Percentiles rank a stretch among this genome's conserved stretches.
phyloP scores from a whole-genome alignment of 2,329 filamentous ascomycete species.

The Metarhizium album region DNA sequence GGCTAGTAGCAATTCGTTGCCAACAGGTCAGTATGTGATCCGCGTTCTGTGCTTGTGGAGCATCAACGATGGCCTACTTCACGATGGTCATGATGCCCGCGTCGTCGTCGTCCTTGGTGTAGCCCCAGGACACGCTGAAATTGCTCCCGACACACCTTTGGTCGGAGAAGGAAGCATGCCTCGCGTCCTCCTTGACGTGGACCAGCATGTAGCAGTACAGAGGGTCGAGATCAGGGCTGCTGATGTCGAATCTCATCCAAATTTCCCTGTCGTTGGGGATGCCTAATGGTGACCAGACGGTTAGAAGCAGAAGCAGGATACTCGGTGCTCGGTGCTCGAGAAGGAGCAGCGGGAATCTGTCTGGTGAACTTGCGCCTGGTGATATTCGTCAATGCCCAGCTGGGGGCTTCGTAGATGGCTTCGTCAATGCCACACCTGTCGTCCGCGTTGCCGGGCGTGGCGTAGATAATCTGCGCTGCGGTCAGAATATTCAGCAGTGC shows the following conservation, averaged over 20 bases:
- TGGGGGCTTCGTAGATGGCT: neutral
- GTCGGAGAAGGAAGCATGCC: slow-evolving; percentile 15
- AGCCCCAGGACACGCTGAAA: slow-evolving; percentile 22
- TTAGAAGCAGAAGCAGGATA: neutral
- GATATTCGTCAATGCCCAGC: slow-evolving; percentile 4
- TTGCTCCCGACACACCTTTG: slow-evolving; percentile 14
- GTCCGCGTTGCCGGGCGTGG: neutral
- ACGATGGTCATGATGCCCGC: slow-evolving; percentile 20
- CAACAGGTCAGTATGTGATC: neutral
- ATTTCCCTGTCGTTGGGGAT: slow-evolving; percentile 1
- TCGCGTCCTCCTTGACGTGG: slow-evolving; percentile 8
- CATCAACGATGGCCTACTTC: slow-evolving; percentile 16
- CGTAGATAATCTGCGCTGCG: neutral
- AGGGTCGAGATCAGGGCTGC: slow-evolving; percentile 5
- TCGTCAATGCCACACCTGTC: neutral
- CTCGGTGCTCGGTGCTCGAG: too few species aligned
- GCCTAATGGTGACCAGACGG: neutral
- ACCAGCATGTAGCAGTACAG: slow-evolving; percentile 8
- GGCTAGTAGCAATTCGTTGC: slow-evolving; percentile 1
- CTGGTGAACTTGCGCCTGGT: slow-evolving; percentile 1
- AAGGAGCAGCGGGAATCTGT: neutral
- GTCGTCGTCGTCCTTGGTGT: slow-evolving; percentile 18
- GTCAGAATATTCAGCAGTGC: neutral
- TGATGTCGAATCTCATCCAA: slow-evolving; percentile 8
- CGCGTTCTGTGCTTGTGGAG: neutral